Evolutionary conservation across 2,329 filamentous ascomycete genomes (phyloP).

Genomic region (Colletotrichum viniferum): DNA sequence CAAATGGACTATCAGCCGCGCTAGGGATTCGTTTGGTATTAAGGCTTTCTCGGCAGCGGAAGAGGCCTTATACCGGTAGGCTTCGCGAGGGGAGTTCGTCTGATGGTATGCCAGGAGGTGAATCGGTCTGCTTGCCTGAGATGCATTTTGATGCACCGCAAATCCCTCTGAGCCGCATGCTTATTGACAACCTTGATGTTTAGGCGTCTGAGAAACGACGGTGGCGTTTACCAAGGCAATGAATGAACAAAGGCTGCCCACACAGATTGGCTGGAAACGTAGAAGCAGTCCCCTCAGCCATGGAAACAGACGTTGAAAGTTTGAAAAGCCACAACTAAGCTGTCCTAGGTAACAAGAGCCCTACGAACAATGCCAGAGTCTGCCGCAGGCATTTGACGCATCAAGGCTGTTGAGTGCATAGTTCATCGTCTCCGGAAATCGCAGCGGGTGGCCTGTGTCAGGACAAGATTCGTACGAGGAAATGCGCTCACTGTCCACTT

Average conservation of each 20-base stretch:
- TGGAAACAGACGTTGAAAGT: neutral
- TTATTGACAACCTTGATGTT: neutral
- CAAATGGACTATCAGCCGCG: neutral
- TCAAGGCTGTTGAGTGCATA: neutral
- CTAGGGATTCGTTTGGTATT: neutral
- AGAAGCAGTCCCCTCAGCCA: neutral
- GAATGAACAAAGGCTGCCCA: neutral
- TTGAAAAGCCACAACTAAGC: neutral
- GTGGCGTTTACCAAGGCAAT: neutral
- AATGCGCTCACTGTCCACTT: neutral
- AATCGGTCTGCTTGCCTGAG: neutral
- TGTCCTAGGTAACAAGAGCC: neutral
- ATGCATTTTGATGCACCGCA: neutral
- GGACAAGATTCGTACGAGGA: neutral
- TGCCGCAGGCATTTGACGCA: neutral
- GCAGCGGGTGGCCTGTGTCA: neutral
- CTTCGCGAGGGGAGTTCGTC: neutral
- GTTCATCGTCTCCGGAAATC: neutral
- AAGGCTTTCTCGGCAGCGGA: neutral
- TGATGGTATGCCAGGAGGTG: neutral
- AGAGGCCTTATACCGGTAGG: neutral
- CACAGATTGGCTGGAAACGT: neutral
- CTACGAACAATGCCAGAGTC: neutral
- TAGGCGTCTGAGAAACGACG: neutral
- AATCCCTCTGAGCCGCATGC: neutral